Conservation (phyloP, 2,329 filamentous ascomycete species). For the Dryadomyces quercivorus region DNA sequence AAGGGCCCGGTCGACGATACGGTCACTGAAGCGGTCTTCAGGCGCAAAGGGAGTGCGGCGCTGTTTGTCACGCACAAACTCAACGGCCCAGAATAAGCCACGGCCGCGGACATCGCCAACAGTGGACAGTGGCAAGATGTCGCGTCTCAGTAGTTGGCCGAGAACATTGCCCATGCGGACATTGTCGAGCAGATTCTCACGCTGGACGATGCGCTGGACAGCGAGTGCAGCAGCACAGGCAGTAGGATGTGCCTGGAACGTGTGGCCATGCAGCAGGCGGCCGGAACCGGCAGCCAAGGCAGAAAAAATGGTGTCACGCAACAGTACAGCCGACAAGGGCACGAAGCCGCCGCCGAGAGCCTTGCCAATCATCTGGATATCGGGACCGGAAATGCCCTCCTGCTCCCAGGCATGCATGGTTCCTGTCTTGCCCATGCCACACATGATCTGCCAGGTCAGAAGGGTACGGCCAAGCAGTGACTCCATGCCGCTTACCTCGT, state of each 20-base stretch:
- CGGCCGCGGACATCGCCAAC: conserved; percentile 50
- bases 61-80: conserved; percentile 19
- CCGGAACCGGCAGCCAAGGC: conserved; percentile 21
- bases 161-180: conserved; percentile 39
- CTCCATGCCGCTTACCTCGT: conserved; percentile 40
- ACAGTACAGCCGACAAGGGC: conserved; percentile 48
- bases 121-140: conserved; percentile 17
- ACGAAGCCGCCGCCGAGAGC: conserved; percentile 52
- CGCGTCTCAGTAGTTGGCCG: conserved; percentile 32
- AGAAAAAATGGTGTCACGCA: conserved; percentile 37
- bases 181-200: conserved; percentile 46
- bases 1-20: conserved; percentile 16
- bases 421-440: conserved; percentile 48
- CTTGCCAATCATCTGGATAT: conserved; percentile 56
- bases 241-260: conserved; percentile 47
- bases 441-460: conserved; percentile 39
- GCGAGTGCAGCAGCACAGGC: conserved; percentile 50
- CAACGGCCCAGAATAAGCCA: conserved; percentile 46
- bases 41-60: conserved; percentile 19
- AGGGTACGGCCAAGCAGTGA: no score
- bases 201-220: conserved; percentile 45
- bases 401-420: conserved; percentile 51
- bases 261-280: conserved; percentile 41
- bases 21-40: neutral
- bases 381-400: conserved; percentile 34